Percentiles rank a stretch among this genome's conserved stretches.
phyloP scores from a whole-genome alignment of 2,329 filamentous ascomycete species.

The Lasiodiplodia hormozganensis region DNA sequence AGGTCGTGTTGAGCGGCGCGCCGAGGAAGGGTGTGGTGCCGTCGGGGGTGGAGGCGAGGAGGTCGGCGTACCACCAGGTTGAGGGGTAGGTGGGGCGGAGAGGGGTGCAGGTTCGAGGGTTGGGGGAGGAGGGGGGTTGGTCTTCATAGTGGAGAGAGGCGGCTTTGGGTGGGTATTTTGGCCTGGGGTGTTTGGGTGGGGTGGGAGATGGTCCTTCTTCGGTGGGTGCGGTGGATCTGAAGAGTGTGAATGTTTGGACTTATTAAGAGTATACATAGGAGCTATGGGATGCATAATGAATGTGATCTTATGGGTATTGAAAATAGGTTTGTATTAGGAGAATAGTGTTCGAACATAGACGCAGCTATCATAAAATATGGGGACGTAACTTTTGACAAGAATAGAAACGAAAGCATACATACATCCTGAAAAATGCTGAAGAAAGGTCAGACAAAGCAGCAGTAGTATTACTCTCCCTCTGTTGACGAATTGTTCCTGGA shows the following conservation, averaged over 20 bases:
- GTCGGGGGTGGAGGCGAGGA: background rate
- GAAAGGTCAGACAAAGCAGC: background rate
- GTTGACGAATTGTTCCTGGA: background rate
- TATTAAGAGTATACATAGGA: background rate
- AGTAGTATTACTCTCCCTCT: background rate
- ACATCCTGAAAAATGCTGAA: background rate
- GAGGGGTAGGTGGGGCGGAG: slow-evolving; percentile 17
- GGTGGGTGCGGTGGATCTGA: background rate
- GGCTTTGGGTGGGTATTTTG: background rate
- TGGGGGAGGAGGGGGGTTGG: background rate
- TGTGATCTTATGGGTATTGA: background rate
- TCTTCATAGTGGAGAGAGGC: too few species aligned
- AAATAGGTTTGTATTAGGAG: background rate
- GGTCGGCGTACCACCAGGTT: slow-evolving; percentile 12
- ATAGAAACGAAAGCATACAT: background rate
- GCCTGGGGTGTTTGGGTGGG: background rate
- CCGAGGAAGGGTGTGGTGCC: slow-evolving; percentile 22
- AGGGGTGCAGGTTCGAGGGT: background rate
- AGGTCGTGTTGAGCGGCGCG: slow-evolving; percentile 28
- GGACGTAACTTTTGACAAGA: background rate
- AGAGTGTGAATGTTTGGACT: background rate
- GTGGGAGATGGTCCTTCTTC: too few species aligned
- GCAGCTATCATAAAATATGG: background rate
- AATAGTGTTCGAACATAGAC: background rate
- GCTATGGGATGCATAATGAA: background rate